A percentile compares a stretch with the other conserved stretches of the same genome.
phyloP scores from a whole-genome alignment of 495 filamentous ascomycete species.

The Penicillium lagena region DNA sequence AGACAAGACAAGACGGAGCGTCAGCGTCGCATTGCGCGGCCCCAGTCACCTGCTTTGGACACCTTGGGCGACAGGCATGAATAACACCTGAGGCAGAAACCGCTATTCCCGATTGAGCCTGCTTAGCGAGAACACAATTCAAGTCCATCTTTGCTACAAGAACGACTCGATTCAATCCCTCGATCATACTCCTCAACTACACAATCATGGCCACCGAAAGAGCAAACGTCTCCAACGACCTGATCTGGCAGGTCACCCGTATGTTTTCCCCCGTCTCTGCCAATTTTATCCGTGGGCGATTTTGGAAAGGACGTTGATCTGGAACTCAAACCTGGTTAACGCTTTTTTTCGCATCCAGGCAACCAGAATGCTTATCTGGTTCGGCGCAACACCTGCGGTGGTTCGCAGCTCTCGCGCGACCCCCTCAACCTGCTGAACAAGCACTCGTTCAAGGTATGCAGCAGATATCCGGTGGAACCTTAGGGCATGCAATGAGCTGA shows the following conservation, averaged over 20 bases:
- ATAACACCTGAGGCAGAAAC: background rate
- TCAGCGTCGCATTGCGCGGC: slow-evolving; percentile 1
- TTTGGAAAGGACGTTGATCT: no score
- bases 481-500: background rate
- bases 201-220: slow-evolving; percentile 40
- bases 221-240: slow-evolving; percentile 71
- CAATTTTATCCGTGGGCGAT: no score
- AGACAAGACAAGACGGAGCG: background rate
- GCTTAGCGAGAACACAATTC: slow-evolving; percentile 34
- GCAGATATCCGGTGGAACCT: background rate
- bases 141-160: no score
- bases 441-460: slow-evolving; percentile 78
- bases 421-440: slow-evolving; percentile 86
- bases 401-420: slow-evolving; percentile 86
- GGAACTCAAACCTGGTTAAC: no score
- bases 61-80: no score
- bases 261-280: slow-evolving; percentile 30
- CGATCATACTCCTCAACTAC: slow-evolving; percentile 14
- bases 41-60: no score
- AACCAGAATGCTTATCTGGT: slow-evolving; percentile 78
- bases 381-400: slow-evolving; percentile 72
- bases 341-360: slow-evolving; percentile 41
- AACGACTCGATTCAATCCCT: slow-evolving; percentile 1
- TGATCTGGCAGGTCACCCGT: slow-evolving; percentile 90
- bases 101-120: slow-evolving; percentile 33